Percentiles rank a stretch among this genome's conserved stretches.
Conservation (phyloP, 2,329 filamentous ascomycete genomes). For the Talaromyces sp. region DNA sequence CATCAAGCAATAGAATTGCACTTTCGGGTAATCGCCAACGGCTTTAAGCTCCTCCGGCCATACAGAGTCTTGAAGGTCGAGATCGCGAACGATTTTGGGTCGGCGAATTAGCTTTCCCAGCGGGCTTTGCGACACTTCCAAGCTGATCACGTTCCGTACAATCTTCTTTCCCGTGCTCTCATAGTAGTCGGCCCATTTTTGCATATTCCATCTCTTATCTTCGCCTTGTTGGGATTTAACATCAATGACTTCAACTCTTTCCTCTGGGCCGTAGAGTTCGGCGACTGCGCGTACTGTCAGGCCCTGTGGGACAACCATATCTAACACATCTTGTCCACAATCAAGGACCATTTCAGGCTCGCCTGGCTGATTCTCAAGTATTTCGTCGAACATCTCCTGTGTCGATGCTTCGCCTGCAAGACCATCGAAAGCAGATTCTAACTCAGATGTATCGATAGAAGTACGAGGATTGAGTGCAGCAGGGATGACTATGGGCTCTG, state of each 20-base stretch:
- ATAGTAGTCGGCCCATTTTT: constrained; percentile 68
- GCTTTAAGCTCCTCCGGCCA: constrained; percentile 54
- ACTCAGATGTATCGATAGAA: constrained; percentile 31
- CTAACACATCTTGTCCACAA: constrained; percentile 63
- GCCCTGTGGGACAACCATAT: constrained; percentile 66
- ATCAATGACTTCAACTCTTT: constrained; percentile 65
- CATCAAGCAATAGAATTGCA: constrained; percentile 70
- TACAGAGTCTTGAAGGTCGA: constrained; percentile 54
- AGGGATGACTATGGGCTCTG: constrained; percentile 66
- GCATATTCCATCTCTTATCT: constrained; percentile 64
- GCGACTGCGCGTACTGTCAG: constrained; percentile 64
- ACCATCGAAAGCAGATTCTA: constrained; percentile 27
- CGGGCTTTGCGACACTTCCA: constrained; percentile 65
- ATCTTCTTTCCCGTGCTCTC: constrained; percentile 59
- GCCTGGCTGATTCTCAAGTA: constrained; percentile 33
- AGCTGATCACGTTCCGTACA: constrained; percentile 67
- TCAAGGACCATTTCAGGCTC: constrained; percentile 51
- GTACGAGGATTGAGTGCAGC: constrained; percentile 59
- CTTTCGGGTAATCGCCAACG: constrained; percentile 59
- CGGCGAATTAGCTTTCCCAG: constrained; percentile 62
- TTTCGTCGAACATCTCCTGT: constrained; percentile 43
- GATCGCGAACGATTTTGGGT: constrained; percentile 64
- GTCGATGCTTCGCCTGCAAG: constrained; percentile 37
- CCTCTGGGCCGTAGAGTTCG: constrained; percentile 62
- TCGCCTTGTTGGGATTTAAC: constrained; percentile 68